A percentile compares a stretch with the other conserved stretches of the same genome.
Evolutionary conservation across 306 rosid genomes (phyloP).

Genomic region (Dicorynia guianensis): DNA sequence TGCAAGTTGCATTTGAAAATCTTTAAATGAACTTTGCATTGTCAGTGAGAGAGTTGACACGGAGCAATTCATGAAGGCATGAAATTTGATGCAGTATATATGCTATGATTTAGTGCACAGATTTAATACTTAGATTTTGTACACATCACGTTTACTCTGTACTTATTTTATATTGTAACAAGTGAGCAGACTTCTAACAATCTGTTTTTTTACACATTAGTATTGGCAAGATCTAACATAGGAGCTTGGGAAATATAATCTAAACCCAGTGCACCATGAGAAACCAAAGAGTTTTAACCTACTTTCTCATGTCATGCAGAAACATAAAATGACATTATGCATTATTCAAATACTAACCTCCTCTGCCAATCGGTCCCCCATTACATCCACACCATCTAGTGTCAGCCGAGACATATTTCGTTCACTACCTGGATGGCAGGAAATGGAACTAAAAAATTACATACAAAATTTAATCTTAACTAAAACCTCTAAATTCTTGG

Average conservation of each 20-base stretch:
- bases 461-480: not conserved
- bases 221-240: slow-evolving; percentile 20
- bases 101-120: not conserved
- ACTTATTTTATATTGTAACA: not conserved
- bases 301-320: slow-evolving; percentile 29
- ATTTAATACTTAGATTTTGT: slow-evolving; percentile 8
- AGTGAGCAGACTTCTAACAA: not conserved
- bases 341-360: slow-evolving; percentile 64
- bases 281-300: slow-evolving; percentile 8
- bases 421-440: slow-evolving; percentile 73
- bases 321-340: slow-evolving; percentile 20
- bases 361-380: slow-evolving; percentile 90
- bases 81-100: slow-evolving; percentile 15
- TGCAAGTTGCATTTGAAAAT: slow-evolving; percentile 25
- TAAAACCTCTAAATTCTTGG: not conserved
- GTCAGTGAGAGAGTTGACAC: slow-evolving; percentile 10
- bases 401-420: slow-evolving; percentile 78
- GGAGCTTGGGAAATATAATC: slow-evolving; percentile 3
- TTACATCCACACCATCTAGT: slow-evolving; percentile 92
- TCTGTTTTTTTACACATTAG: slow-evolving; percentile 21
- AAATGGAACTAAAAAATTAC: slow-evolving; percentile 29
- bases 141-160: not conserved
- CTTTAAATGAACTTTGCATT: slow-evolving; percentile 10
- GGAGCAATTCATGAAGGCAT: not conserved
- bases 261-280: slow-evolving; percentile 13